Conservation (phyloP, 2,329 filamentous ascomycete genomes). For the Clarireedia homoeocarpa region DNA sequence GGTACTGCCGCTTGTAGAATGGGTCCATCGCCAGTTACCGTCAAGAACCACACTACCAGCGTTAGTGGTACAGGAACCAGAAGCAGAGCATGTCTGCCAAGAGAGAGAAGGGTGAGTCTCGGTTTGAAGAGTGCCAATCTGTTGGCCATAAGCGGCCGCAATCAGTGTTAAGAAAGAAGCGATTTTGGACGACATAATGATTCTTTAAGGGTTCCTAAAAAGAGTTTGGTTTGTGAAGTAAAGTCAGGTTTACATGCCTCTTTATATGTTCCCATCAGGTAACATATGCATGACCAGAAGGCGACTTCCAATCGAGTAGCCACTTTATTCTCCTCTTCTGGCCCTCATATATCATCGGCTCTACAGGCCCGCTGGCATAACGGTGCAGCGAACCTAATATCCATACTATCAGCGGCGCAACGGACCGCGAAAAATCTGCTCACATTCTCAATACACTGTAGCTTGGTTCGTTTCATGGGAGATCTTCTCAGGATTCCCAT, state of each 20-base stretch:
- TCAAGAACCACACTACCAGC: constrained; percentile 44
- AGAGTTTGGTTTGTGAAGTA: background rate
- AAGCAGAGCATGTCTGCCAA: constrained; percentile 42
- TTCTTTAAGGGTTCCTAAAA: background rate
- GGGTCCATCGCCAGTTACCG: constrained; percentile 52
- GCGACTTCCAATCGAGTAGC: background rate
- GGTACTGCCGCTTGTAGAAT: constrained; percentile 33
- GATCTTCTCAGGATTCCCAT: no score
- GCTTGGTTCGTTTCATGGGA: background rate
- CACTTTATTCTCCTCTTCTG: background rate
- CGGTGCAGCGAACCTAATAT: constrained; percentile 1
- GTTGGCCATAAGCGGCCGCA: constrained; percentile 38
- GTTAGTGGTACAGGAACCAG: constrained; percentile 39
- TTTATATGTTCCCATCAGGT: background rate
- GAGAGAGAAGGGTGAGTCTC: constrained; percentile 46
- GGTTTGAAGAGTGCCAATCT: constrained; percentile 37
- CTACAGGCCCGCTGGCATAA: constrained; percentile 1
- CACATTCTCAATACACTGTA: background rate
- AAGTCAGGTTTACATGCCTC: background rate
- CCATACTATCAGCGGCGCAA: background rate
- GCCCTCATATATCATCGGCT: background rate
- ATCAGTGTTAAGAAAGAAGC: constrained; percentile 35
- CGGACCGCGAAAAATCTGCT: background rate
- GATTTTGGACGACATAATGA: background rate
- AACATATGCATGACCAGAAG: background rate